These are phyloP conservation scores for Epichloe sp. DNA, from an alignment of 2,329 filamentous ascomycete genomes.

Conservation along the genomic window DNA sequence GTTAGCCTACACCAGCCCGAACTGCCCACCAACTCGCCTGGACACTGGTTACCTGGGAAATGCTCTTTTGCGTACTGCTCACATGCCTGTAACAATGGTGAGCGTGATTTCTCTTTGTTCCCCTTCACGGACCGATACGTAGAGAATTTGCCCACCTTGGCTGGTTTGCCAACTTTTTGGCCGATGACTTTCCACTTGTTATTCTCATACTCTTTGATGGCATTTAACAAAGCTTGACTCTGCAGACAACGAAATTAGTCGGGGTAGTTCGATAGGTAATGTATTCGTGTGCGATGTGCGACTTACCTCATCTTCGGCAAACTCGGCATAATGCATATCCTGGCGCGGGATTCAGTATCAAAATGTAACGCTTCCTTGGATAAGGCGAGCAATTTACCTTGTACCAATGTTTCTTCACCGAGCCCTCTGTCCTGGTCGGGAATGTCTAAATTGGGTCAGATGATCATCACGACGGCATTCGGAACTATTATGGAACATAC, in stretches of 20 bases:
- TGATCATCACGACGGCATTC: neutral
- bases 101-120: slow-evolving; percentile 3
- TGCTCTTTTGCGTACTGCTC: slow-evolving; percentile 92
- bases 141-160: slow-evolving; percentile 43
- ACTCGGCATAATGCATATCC: slow-evolving; percentile 99
- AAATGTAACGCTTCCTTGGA: neutral
- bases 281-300: neutral
- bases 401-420: slow-evolving; percentile 99
- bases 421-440: slow-evolving; percentile 84
- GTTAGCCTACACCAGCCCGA: slow-evolving; percentile 12
- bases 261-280: neutral
- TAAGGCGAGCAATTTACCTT: slow-evolving; percentile 48
- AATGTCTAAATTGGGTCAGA: slow-evolving; percentile 52
- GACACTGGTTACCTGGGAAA: slow-evolving; percentile 43
- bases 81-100: slow-evolving; percentile 25
- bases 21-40: neutral
- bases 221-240: slow-evolving; percentile 70
- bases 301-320: slow-evolving; percentile 85
- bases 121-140: neutral
- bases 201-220: slow-evolving; percentile 96
- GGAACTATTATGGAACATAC: slow-evolving; percentile 41
- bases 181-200: slow-evolving; percentile 99
- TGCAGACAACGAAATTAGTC: slow-evolving; percentile 22
- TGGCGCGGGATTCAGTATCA: slow-evolving; percentile 19
- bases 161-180: slow-evolving; percentile 92